These are phyloP conservation scores for Leccinum aurantiacum DNA, from an alignment of 768 basidiomycete species.

Conservation along the genomic window DNA sequence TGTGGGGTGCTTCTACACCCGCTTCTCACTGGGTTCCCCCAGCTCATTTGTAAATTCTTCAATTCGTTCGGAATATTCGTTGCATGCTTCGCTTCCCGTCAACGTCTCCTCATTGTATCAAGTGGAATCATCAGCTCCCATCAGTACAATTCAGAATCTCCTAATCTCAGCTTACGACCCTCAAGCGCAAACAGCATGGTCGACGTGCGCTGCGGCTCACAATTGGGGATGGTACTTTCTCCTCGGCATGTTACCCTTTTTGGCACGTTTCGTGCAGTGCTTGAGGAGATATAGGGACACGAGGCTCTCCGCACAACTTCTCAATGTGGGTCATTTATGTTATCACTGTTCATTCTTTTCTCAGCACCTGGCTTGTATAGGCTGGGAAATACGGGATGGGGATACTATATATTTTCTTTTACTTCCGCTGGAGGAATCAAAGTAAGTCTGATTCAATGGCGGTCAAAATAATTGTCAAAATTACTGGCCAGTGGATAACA, in stretches of 20 bases:
- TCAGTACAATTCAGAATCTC: not conserved
- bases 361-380: constrained; percentile 38
- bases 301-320: constrained; percentile 66
- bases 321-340: constrained; percentile 64
- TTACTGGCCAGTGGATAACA: constrained; percentile 31
- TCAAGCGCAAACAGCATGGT: constrained; percentile 48
- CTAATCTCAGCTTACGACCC: constrained; percentile 13
- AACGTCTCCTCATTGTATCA: not conserved
- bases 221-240: constrained; percentile 66
- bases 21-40: constrained; percentile 2
- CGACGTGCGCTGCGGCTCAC: constrained; percentile 37
- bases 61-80: not conserved
- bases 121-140: not conserved
- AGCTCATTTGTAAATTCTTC: not conserved
- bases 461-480: not conserved
- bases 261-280: constrained; percentile 82
- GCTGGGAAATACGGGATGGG: constrained; percentile 81
- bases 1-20: constrained; percentile 69
- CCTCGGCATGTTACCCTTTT: constrained; percentile 63
- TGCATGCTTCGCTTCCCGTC: not conserved
- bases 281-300: constrained; percentile 87
- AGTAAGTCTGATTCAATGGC: constrained; percentile 35
- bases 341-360: not conserved
- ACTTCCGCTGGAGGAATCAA: constrained; percentile 75
- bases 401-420: constrained; percentile 64